Evolutionary conservation across 495 filamentous ascomycete genomes (phyloP), one percentile per base, ranked within the genome.

Genomic region (Penicillium taxi): DNA sequence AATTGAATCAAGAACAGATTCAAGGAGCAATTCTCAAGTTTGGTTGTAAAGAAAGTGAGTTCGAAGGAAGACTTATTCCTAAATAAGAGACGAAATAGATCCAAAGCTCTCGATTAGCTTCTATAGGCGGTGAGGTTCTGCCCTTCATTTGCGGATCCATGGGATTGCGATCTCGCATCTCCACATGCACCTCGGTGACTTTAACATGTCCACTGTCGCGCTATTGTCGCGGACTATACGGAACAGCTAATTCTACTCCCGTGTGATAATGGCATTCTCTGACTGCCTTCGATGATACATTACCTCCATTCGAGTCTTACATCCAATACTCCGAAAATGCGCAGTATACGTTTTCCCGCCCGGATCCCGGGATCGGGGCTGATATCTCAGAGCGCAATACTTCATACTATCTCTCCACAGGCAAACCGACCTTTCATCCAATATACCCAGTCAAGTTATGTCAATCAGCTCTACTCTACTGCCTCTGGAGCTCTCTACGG

Each of bases 331-430:
- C 42, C 50, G 56, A 56, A 31, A 44, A 68, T 67, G 64, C 64
- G 65, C 64, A 58, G 63, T 48, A 47, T 59, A 47, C 55, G 59
- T 46, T 38, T 62, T 21, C 56, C 59, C 33, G 54, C 64, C 50
- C 57, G 63, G 55, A 48, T 53, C 35, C 45, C 53, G 49, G 61
- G 60, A 37, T 56, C 48, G 33, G 29, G 37, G 27, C 33, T 42
- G 35, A 52, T 44, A 20, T 24, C 44, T 24, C 44, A 48, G 24
- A 44, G 47, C 21, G 42, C 39, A 12, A 30, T 56, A 9, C 14
- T 57, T 14, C 40, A 25, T 12, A 42, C 56, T 5, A 9, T 56
- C 8, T 50, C 46, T 20, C 26, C 44, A 17, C 35, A 42, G 23
- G 22, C 22, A 39, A 34, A 42, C 35, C 33, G 37, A 25, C 29